Percentiles rank a stretch among this genome's conserved stretches.
Evolutionary conservation across 257 asterid species (phyloP).

Genomic region (Nicotiana otophora): DNA sequence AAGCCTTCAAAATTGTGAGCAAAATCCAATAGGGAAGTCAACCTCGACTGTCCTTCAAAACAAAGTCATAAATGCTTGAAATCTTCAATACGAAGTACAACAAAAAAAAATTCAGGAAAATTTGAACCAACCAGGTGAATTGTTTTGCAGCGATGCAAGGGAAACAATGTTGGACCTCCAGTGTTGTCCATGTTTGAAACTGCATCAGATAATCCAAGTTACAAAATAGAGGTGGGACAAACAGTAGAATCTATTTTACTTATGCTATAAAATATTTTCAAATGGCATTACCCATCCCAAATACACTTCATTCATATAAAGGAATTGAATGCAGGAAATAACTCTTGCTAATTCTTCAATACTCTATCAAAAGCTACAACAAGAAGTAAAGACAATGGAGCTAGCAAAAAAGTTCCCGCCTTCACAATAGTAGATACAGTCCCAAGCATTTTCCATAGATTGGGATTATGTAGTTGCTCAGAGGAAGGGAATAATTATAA

Average conservation of each 20-base stretch:
- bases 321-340: no score
- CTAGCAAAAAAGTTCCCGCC: no score
- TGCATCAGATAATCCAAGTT: slow-evolving; percentile 11
- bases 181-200: slow-evolving; percentile 55
- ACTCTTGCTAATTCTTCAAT: no score
- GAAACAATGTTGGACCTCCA: slow-evolving; percentile 58
- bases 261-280: background rate
- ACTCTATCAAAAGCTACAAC: background rate
- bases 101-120: slow-evolving; percentile 18
- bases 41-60: slow-evolving; percentile 33
- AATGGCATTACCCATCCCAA: background rate
- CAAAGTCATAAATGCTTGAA: slow-evolving; percentile 30
- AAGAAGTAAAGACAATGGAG: no score
- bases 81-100: slow-evolving; percentile 27
- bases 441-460: no score
- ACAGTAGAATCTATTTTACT: background rate
- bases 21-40: slow-evolving; percentile 27
- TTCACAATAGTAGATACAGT: no score
- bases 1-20: slow-evolving; percentile 31
- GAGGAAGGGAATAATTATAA: no score
- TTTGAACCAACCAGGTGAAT: slow-evolving; percentile 78
- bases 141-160: slow-evolving; percentile 81
- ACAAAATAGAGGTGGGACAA: background rate
- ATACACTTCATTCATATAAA: background rate
- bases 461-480: no score